Conservation (phyloP, 768 basidiomycete genomes). For the Myochromella boudieri region DNA sequence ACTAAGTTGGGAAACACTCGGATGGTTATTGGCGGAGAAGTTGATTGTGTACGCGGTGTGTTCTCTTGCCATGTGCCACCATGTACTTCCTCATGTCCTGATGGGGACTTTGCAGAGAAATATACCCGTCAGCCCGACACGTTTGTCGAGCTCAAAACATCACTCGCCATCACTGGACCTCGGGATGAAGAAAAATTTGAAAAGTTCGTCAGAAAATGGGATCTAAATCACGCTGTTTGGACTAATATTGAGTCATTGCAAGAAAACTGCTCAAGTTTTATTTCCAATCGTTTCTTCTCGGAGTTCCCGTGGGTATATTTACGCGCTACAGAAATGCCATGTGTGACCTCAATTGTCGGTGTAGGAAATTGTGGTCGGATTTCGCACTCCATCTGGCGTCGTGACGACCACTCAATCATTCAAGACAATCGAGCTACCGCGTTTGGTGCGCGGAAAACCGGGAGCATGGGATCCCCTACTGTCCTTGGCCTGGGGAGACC, state of each 20-base stretch:
- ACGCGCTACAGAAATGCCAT: background rate
- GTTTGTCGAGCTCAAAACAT: slow-evolving; percentile 89
- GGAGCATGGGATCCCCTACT: slow-evolving; percentile 75
- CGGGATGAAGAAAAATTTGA: slow-evolving; percentile 77
- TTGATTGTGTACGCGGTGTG: slow-evolving; percentile 83
- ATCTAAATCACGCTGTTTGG: background rate
- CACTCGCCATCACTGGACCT: slow-evolving; percentile 60
- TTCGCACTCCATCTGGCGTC: slow-evolving; percentile 76
- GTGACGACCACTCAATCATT: slow-evolving; percentile 68
- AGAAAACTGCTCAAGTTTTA: slow-evolving; percentile 93
- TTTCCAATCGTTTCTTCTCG: slow-evolving; percentile 88
- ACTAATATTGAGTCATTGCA: slow-evolving; percentile 10
- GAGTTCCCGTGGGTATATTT: slow-evolving; percentile 69
- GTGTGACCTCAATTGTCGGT: background rate
- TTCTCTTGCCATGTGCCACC: slow-evolving; percentile 5
- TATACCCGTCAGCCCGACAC: slow-evolving; percentile 63
- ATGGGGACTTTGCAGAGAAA: slow-evolving; percentile 39
- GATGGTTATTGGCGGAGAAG: slow-evolving; percentile 84
- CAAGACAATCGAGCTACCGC: slow-evolving; percentile 78
- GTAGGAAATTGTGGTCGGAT: slow-evolving; percentile 85
- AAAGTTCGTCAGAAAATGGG: slow-evolving; percentile 48
- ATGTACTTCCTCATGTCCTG: slow-evolving; percentile 8
- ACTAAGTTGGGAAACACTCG: slow-evolving; percentile 75
- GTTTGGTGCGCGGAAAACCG: slow-evolving; percentile 71
- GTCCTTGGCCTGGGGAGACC: slow-evolving; percentile 74